Base-by-base conservation (phyloP, 2,329 filamentous ascomycete genomes). In the Tolypocladium ophioglossoides region DNA sequence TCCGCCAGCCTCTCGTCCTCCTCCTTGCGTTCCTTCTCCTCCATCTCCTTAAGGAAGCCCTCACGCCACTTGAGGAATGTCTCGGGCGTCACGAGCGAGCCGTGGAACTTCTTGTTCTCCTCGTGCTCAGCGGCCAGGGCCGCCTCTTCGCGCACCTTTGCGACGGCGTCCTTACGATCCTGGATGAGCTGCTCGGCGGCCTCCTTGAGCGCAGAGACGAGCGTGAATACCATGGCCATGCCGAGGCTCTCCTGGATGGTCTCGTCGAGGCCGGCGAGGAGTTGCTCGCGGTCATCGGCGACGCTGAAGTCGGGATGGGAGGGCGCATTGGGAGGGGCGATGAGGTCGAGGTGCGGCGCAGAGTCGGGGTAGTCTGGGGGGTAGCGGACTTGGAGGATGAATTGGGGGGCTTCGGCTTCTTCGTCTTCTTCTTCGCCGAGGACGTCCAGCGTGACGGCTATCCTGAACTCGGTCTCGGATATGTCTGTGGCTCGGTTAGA, bases 91-190 rank as follows among this genome's bases (percentile, higher is more conserved):
- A 99, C 94, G 35, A 84, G 78, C 38, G 89, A 89, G 55, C 94
- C 94, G 68, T 95, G 88, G 70, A 99, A 99, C 72, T 96, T 97
- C 64, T 86, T 84, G 69, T 99, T 99, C 76, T 99, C 94, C 69
- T 94, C 91, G 58, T 87, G 84, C 72, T 99, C 94, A 1, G 80
- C 82, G 12, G 76, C 82, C 8, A 77, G 68, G 16, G 73, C 55
- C 16, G 63, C 72, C 65, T 85, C 81, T 60, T 86, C 83, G 3
- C 75, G 73, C 46, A 64, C 77, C 64, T 82, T 79, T 9, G 78
- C 79, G 2, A 77, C 80, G 10, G 77, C 86, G 55, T 83, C 82
- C 64, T 84, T 82, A 48, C 94, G 84, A 58, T 90, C 84, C 18
- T 78, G 72, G 61, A 97, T 84, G 55, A 99, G 79, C 62, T 85